These are phyloP conservation scores for Escovopsis weberi DNA, from an alignment of 2,329 filamentous ascomycete genomes.

Conservation along the genomic window DNA sequence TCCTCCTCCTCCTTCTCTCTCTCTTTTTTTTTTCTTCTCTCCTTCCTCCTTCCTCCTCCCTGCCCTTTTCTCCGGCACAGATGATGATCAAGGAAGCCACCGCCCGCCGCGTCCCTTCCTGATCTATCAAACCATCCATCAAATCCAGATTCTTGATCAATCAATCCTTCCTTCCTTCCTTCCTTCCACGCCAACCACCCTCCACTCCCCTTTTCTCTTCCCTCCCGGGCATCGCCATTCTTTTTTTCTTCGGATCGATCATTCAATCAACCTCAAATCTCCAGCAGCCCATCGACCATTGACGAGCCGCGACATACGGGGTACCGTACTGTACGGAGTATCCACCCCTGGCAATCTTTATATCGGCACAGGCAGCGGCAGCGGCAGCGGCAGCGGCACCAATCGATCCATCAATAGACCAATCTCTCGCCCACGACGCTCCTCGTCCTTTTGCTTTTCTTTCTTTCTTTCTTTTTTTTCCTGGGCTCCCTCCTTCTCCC, in stretches of 20 bases:
- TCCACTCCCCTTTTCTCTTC: too few species aligned
- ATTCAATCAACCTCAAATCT: neutral
- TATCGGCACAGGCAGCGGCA: too few species aligned
- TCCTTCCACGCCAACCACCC: too few species aligned
- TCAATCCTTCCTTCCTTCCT: too few species aligned
- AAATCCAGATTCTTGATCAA: neutral
- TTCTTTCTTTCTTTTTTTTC: too few species aligned
- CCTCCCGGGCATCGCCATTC: neutral
- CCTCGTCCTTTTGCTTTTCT: neutral
- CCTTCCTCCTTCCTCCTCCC: neutral
- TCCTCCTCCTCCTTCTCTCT: too few species aligned
- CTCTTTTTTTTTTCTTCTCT: conserved; percentile 1
- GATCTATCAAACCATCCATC: neutral
- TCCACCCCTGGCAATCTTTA: too few species aligned
- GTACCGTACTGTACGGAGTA: too few species aligned
- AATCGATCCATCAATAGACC: too few species aligned
- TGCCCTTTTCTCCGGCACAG: neutral
- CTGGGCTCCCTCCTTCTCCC: neutral
- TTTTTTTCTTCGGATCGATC: neutral
- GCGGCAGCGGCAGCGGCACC: too few species aligned
- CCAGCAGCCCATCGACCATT: too few species aligned
- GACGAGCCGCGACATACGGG: too few species aligned
- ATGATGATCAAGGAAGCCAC: neutral
- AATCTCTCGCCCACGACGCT: neutral
- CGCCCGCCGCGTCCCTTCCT: neutral